Percentiles rank a stretch among this genome's conserved stretches.
phyloP scores from a whole-genome alignment of 345 rosid species.

The Clausena lansium region DNA sequence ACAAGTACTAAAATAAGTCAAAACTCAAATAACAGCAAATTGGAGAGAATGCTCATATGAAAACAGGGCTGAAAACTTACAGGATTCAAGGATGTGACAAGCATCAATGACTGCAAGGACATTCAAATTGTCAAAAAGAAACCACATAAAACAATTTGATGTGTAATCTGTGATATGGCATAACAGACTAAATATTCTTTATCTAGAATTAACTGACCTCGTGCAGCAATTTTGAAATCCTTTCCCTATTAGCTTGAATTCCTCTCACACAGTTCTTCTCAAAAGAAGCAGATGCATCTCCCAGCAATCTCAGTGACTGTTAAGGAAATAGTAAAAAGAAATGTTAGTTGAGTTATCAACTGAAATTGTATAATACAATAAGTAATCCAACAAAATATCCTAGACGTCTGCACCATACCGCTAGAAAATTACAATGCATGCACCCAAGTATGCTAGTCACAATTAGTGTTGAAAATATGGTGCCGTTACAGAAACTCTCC shows the following conservation, averaged over 20 bases:
- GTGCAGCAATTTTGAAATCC: constrained; percentile 82
- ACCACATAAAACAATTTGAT: constrained; percentile 15
- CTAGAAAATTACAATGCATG: neutral
- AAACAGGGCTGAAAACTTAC: constrained; percentile 47
- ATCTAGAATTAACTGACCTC: constrained; percentile 51
- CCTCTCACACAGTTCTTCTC: constrained; percentile 92
- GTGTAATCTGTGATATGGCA: neutral
- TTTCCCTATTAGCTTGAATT: constrained; percentile 82
- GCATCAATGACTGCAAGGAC: constrained; percentile 85
- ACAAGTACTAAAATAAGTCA: constrained; percentile 11
- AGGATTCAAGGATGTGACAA: constrained; percentile 94
- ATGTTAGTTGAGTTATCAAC: constrained; percentile 4
- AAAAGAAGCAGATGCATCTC: constrained; percentile 94
- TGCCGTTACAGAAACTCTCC: neutral
- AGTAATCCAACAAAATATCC: neutral
- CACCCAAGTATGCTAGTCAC: neutral
- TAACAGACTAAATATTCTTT: neutral
- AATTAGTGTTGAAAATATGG: neutral
- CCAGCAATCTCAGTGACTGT: constrained; percentile 81
- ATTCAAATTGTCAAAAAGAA: constrained; percentile 25
- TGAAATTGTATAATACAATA: neutral
- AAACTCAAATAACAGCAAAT: neutral
- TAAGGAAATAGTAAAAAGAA: constrained; percentile 17
- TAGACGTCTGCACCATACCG: neutral
- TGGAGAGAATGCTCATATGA: neutral